Conservation (phyloP, 2,329 filamentous ascomycete species). For the Monilinia polystroma region DNA sequence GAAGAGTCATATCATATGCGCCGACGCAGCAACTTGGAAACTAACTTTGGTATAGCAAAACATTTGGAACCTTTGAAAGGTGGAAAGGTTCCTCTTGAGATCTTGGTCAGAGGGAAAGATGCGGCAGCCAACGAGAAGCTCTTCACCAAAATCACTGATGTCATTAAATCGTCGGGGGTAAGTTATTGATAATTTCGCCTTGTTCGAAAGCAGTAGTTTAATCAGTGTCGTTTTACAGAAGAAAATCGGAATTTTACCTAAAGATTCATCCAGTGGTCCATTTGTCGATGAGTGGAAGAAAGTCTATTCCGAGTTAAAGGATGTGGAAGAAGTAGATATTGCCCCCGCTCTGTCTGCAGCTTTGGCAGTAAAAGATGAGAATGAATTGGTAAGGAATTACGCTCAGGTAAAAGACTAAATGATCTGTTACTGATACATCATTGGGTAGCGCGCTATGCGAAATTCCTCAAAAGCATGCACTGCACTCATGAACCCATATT, state of each 20-base stretch:
- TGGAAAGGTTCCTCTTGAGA: constrained; percentile 88
- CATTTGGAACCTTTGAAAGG: constrained; percentile 90
- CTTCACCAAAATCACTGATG: constrained; percentile 78
- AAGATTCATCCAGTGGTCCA: constrained; percentile 80
- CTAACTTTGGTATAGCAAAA: constrained; percentile 63
- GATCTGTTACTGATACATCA: constrained; percentile 17
- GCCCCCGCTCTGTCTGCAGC: constrained; percentile 73
- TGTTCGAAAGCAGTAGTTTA: constrained; percentile 15
- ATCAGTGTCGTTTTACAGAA: constrained; percentile 53
- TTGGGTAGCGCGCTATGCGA: constrained; percentile 73
- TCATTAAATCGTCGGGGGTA: constrained; percentile 84
- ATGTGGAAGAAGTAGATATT: constrained; percentile 86
- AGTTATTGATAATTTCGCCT: constrained; percentile 43
- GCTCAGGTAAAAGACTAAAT: constrained; percentile 18
- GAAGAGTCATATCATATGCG: not conserved
- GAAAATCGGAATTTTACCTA: constrained; percentile 83
- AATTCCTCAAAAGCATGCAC: constrained; percentile 93
- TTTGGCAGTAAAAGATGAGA: constrained; percentile 92
- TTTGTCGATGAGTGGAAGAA: constrained; percentile 98
- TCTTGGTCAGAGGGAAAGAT: constrained; percentile 89
- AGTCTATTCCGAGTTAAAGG: constrained; percentile 73
- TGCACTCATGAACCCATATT: constrained; percentile 92
- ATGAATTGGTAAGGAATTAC: constrained; percentile 64
- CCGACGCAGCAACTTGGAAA: constrained; percentile 28
- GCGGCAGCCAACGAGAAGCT: constrained; percentile 87